Evolutionary conservation across 257 asterid genomes (phyloP), one percentile per base, ranked within the genome.

Genomic region (Nicotiana obtusifolia): DNA sequence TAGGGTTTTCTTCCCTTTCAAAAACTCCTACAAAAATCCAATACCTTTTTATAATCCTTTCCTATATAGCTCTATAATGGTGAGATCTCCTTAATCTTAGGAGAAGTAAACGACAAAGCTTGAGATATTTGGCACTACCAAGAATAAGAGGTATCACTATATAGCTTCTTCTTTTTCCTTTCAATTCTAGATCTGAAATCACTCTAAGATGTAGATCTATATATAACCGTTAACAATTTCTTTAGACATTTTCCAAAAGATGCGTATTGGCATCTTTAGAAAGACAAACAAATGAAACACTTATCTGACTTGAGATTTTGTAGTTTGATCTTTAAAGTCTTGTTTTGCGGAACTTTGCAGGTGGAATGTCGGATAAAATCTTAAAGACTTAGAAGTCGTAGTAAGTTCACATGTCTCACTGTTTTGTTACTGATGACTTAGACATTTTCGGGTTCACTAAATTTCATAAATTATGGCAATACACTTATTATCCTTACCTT

Each of bases 301-400:
- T 69, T 22, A 19, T 71, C 59, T 44, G 8, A 71, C 37, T 71
- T 22, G 24, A 41, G 61, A 22, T 24, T 73, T 47, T 73, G 78
- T 15, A 69, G 6, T 69, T 44, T 71, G 59, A 41, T 71, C 59
- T 71, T 41, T 37, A 61, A 62, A 16, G 77, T 64, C 64, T 80
- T 22, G 76, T 80, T 80, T 80, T 41, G 82, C 64, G 53, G 64
- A 80, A 44, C 31, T 47, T 22, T 80, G 82, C 76, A 64, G 59
- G 65, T 26, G 30, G 77, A 80, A 64, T 64, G 83, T 80, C 65
- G 66, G 44, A 19, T 80, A 80, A 80, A 44, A 54, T 17, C 64
- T 49, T 19, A 80, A 28, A 47, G 33, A 54, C 52, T 64, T 17
- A 80, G 49, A 80, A n/a, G 26, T 31, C 1, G 19, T 22, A 64